A percentile compares a stretch with the other conserved stretches of the same genome.
Conservation (phyloP, 1,139 yeast genomes). For the Pichia sp. region DNA sequence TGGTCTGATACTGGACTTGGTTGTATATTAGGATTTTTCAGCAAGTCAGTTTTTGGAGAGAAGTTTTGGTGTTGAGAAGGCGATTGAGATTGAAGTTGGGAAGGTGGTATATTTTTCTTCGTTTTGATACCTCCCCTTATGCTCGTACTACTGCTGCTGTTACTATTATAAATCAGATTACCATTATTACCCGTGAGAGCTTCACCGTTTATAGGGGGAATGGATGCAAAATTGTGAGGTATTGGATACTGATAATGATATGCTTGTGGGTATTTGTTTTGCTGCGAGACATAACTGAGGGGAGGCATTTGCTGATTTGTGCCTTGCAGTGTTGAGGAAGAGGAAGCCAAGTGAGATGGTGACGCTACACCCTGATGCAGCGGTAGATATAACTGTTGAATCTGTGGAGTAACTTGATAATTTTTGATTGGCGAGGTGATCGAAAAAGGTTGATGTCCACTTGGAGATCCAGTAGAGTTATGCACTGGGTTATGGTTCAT, state of each 20-base stretch:
- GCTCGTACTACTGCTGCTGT: not conserved
- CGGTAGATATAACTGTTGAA: constrained; percentile 7
- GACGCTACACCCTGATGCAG: not conserved
- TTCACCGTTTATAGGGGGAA: not conserved
- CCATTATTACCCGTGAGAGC: not conserved
- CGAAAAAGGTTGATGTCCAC: not conserved
- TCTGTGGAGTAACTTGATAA: constrained; percentile 1
- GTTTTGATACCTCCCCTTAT: not conserved
- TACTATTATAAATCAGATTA: not conserved
- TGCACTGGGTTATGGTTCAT: not conserved
- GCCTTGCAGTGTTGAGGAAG: not conserved
- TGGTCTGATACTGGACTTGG: not conserved
- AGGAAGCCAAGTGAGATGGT: not conserved
- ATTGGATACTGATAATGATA: not conserved
- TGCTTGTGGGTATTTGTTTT: not conserved
- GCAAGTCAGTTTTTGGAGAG: not conserved
- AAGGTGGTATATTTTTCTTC: not conserved
- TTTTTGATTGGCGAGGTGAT: not conserved
- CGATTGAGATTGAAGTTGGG: not conserved
- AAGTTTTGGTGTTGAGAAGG: not conserved
- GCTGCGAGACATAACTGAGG: not conserved
- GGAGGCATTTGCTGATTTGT: not conserved
- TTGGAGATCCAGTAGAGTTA: not conserved
- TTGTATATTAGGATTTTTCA: not conserved
- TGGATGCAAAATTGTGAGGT: not conserved